Evolutionary conservation across 345 rosid genomes (phyloP), one percentile per base, ranked within the genome.

Genomic region (Eucalyptus guilfoylei): DNA sequence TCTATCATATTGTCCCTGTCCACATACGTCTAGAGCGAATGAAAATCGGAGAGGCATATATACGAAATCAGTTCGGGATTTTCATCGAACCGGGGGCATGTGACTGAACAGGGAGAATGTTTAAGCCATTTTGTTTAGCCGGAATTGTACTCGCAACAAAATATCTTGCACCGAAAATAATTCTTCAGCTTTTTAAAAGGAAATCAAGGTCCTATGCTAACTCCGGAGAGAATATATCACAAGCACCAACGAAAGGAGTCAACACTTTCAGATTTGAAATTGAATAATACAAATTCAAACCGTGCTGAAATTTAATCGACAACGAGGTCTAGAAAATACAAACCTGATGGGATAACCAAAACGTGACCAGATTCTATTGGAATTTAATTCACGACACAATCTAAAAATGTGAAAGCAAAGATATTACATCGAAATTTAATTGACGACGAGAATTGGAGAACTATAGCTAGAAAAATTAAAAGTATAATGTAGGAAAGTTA

Each of bases 291-390:
- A 55, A 55, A 55, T 2, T 55, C 62, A 24, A 23, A 55, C 62
- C 0, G 0, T 4, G 62, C 62, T 0, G 6, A 23, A 24, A 55
- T 55, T 55, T 55, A 55, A 23, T 23, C 1, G 6, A 55, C 3
- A 24, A 55, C 3, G 0, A 24, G 6, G 6, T 10, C 3, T 23
- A 24, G 6, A 55, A 55, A 24, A 5, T 4, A 55, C 13, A 55
- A 55, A 55, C 13, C 28, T 0, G 3, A 55, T 55, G 12, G 12
- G 13, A 24, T 55, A 9, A 55, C 28, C 28, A 10, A 23, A 55
- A 55, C 1, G 4, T 55, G 28, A 55, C 3, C 0, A 55, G 3
- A 55, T 55, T 55, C 1, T 24, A 55, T 3, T 23, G 13, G 6
- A 55, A 55, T 55, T 55, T 55, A 55, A 55, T 55, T 23, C 28